These are phyloP conservation scores for Pythium phragmitis DNA, from an alignment of 352 stramenopile genomes.

Conservation along the genomic window DNA sequence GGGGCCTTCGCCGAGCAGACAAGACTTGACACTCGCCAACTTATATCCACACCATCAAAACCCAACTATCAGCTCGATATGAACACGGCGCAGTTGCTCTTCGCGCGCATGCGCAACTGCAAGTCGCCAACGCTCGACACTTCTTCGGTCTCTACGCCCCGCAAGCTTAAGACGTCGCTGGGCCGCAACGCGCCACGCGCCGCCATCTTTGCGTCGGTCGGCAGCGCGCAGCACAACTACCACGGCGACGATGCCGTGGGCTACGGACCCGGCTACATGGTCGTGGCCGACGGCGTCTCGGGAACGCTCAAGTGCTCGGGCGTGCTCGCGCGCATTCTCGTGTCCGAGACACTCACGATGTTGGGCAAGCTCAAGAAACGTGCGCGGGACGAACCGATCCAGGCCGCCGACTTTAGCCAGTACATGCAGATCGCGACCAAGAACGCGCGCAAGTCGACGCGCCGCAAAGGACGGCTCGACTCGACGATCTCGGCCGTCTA, in stretches of 20 bases:
- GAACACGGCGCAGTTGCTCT: constrained; percentile 64
- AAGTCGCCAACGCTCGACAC: constrained; percentile 45
- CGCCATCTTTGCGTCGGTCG: constrained; percentile 75
- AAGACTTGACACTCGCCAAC: constrained; percentile 5
- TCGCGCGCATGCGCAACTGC: constrained; percentile 76
- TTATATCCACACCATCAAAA: background rate
- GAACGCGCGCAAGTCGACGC: constrained; percentile 64
- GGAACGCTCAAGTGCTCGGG: constrained; percentile 84
- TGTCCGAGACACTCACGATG: constrained; percentile 69
- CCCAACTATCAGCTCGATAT: constrained; percentile 25
- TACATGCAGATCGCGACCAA: constrained; percentile 76
- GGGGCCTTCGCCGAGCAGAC: background rate
- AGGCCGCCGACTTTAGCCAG: constrained; percentile 55
- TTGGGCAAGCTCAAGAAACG: constrained; percentile 74
- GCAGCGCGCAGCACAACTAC: constrained; percentile 74
- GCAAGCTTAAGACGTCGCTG: constrained; percentile 17
- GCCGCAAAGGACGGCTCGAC: constrained; percentile 79
- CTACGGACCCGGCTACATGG: constrained; percentile 85
- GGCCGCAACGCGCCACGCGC: constrained; percentile 12
- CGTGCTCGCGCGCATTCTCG: constrained; percentile 73
- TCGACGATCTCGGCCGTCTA: constrained; percentile 83
- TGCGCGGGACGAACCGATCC: constrained; percentile 47
- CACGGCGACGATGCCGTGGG: constrained; percentile 85
- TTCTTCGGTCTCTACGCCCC: constrained; percentile 21
- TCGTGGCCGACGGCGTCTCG: constrained; percentile 83